Evolutionary conservation across 2,329 filamentous ascomycete genomes (phyloP).

Genomic region (Trichoderma aggressivum): DNA sequence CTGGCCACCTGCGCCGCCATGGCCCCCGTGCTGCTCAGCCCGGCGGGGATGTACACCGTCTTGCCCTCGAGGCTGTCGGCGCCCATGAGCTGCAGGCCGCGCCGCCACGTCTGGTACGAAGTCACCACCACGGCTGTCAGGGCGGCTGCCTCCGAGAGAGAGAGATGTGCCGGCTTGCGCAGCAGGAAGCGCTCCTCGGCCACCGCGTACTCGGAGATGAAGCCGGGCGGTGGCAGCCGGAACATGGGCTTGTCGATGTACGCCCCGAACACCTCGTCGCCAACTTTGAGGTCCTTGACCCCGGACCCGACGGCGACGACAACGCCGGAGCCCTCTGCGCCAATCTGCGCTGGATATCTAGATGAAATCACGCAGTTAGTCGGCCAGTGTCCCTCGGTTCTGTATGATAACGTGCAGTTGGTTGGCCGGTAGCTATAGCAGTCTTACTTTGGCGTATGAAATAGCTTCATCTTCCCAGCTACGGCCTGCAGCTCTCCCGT

Average conservation of each 20-base stretch:
- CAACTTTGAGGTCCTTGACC: constrained; percentile 29
- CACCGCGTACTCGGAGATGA: constrained; percentile 41
- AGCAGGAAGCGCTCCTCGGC: constrained; percentile 34
- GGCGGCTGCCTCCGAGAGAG: constrained; percentile 37
- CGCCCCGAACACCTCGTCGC: constrained; percentile 40
- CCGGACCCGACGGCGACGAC: constrained; percentile 30
- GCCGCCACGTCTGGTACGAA: constrained; percentile 42
- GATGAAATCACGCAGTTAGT: not conserved
- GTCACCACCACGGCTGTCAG: constrained; percentile 39
- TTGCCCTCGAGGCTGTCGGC: constrained; percentile 43
- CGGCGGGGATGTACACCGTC: constrained; percentile 51
- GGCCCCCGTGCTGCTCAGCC: constrained; percentile 46
- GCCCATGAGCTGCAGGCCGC: constrained; percentile 37
- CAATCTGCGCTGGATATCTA: constrained; percentile 28
- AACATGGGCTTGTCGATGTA: constrained; percentile 39
- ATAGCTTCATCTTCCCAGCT: not conserved
- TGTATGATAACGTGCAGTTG: not conserved
- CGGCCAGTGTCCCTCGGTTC: constrained; percentile 11
- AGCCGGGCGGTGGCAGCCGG: constrained; percentile 28
- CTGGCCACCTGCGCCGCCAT: constrained; percentile 49
- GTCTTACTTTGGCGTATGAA: not conserved
- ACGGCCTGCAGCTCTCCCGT: constrained; percentile 34
- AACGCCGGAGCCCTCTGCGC: constrained; percentile 33
- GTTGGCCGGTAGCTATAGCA: not conserved
- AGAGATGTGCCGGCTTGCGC: constrained; percentile 30